Conservation (phyloP, 2,329 filamentous ascomycete species). For the Beauveria rudraprayagi region DNA sequence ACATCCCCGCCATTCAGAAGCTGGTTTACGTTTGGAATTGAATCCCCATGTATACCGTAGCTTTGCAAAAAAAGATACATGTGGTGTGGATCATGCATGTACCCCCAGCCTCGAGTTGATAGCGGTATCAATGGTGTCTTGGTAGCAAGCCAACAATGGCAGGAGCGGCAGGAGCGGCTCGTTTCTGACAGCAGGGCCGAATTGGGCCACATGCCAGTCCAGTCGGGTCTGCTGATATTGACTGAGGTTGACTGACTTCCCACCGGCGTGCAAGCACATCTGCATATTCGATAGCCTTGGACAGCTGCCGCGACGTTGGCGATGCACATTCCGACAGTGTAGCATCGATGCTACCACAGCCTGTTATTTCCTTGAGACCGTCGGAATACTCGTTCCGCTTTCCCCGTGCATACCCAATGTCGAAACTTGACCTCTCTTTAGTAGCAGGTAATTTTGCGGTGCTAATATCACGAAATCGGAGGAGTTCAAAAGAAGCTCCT, state of each 20-base stretch:
- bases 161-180: background rate
- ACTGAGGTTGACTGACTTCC: background rate
- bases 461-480: too few species aligned
- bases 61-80: background rate
- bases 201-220: background rate
- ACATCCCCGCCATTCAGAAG: background rate
- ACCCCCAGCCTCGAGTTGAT: background rate
- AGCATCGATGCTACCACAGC: too few species aligned
- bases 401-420: too few species aligned
- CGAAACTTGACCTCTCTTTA: too few species aligned
- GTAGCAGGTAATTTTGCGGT: too few species aligned
- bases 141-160: background rate
- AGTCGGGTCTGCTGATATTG: background rate
- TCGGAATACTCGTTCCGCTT: too few species aligned
- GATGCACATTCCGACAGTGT: too few species aligned
- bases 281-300: too few species aligned
- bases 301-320: too few species aligned
- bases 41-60: background rate
- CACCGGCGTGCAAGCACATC: too few species aligned
- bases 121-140: background rate
- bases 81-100: background rate
- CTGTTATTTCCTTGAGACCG: too few species aligned
- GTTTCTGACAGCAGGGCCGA: background rate
- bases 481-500: background rate
- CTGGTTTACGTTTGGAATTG: background rate